Evolutionary conservation across 257 asterid genomes (phyloP), one percentile per base, ranked within the genome.

Genomic region (Cynanchum wilfordii): DNA sequence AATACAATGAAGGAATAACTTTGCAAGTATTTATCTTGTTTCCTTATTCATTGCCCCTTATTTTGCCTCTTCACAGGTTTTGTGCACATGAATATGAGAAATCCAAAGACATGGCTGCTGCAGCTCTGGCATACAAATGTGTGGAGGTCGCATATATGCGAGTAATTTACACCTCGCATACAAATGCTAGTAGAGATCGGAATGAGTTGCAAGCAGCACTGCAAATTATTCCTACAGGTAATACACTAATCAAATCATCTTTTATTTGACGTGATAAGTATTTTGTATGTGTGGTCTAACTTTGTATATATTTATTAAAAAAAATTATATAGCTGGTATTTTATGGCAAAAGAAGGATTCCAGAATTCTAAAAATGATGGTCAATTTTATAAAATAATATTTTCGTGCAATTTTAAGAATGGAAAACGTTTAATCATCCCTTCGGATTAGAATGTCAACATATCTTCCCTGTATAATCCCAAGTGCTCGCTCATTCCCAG

Each of bases 101-200:
- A 78, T 84, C 87, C 52, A 89, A 89, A 81, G 98, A 95, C 80
- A 82, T 89, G 93, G 96, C 91, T 81, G 85, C 96, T 79, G 96
- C 97, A 72, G 89, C 99, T 76, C 84, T 95, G 86, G 97, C 99
- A 77, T 92, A 92, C 79, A 95, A 95, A 79, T 95, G 97, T 81
- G 76, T 81, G 88, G 99, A 92, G 86, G 91, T 92, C 1, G 98
- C 99, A 19, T 87, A 90, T 82, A 76, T 90, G 94, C 88, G 96
- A 58, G 98, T 90, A 70, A 82, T 95, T 74, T 95, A 90, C 87
- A 82, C 85, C 55, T 85, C 92, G 17, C 86, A 87, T 77, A 69
- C 83, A 73, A 88, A 74, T 84, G 90, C 96, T 81, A 86, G 78
- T 74, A 89, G 88, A 86, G 93, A 89, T 70, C 83, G 94, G 55